Base-by-base conservation (phyloP, 2,329 filamentous ascomycete genomes). In the Aspergillus chevalieri region DNA sequence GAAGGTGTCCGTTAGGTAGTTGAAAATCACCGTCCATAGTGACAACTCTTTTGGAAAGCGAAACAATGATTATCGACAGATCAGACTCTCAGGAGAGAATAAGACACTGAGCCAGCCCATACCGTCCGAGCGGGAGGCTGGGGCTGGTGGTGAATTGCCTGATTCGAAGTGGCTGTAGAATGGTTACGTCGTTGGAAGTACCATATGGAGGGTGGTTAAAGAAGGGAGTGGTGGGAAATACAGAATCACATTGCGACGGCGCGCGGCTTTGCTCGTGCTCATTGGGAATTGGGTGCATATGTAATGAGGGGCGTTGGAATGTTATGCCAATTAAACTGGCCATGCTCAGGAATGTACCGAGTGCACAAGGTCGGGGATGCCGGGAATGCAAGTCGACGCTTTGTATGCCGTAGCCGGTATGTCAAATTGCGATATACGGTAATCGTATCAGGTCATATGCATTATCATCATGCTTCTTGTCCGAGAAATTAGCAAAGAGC, bases 1-100 rank as follows among this genome's bases (percentile, higher is more conserved):
- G 57, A 9, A 65, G 47, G 44, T 65, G 62, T 52, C 59, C 60
- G 42, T 61, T 58, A 9, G 63, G 60, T 42, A 65, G 50, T 51
- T 63, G 54, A 43, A 66, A 53, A 41, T 53, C 47, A 36, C 52
- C 53, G 41, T 60, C 60, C 64, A 67, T 67, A 2, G 4, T 41
- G 38, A 12, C 10, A 19, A 6, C 19, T 41, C 7, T 21, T 30
- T 30, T 30, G 26, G 26, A 30, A 28, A 30, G 26, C 3, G 26
- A 12, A 30, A 12, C 26, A 12, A 12, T 30, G 26, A 30, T 10
- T 30, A 12, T 12, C 2, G 9, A 30, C 10, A 30, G 26, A 9
- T 30, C 9, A 4, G 26, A 30, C 26, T 12, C 9, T 30, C 10
- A 30, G 26, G 26, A 30, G 26, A 30, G 9, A 30, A 30, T 30